Evolutionary conservation across 441 rosid genomes (phyloP).

Genomic region (Jatropha multifida): DNA sequence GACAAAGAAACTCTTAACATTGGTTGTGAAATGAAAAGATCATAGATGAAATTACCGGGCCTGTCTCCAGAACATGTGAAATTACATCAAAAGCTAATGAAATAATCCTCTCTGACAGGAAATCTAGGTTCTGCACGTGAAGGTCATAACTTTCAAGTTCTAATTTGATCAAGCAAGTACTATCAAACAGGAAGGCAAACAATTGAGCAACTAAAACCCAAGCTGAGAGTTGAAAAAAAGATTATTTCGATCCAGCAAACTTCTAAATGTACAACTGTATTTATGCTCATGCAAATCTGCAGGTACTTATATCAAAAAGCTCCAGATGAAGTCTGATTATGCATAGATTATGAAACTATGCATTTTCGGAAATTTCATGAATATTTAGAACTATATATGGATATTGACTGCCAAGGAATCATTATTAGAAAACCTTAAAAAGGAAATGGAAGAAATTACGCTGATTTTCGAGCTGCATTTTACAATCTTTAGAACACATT

Average conservation of each 20-base stretch:
- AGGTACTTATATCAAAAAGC: not conserved
- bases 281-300: not conserved
- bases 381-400: slow-evolving; percentile 5
- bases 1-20: not conserved
- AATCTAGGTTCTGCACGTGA: slow-evolving; percentile 66
- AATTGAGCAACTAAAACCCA: not conserved
- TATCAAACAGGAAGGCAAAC: slow-evolving; percentile 8
- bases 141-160: slow-evolving; percentile 20
- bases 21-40: slow-evolving; percentile 12
- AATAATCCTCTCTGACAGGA: slow-evolving; percentile 59
- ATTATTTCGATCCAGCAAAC: not conserved
- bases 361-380: not conserved
- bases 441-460: slow-evolving; percentile 38
- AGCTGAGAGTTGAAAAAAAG: not conserved
- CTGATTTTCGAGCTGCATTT: slow-evolving; percentile 51
- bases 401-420: slow-evolving; percentile 17
- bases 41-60: slow-evolving; percentile 62
- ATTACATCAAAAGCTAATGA: slow-evolving; percentile 78
- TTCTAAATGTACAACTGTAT: not conserved
- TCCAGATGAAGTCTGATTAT: not conserved
- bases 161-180: slow-evolving; percentile 18
- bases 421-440: not conserved
- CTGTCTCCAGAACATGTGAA: slow-evolving; percentile 78
- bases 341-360: not conserved
- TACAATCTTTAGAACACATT: slow-evolving; percentile 58